Percentiles rank a stretch among this genome's conserved stretches.
phyloP scores from a whole-genome alignment of 768 basidiomycete genomes.

The Mycena kentingensis region DNA sequence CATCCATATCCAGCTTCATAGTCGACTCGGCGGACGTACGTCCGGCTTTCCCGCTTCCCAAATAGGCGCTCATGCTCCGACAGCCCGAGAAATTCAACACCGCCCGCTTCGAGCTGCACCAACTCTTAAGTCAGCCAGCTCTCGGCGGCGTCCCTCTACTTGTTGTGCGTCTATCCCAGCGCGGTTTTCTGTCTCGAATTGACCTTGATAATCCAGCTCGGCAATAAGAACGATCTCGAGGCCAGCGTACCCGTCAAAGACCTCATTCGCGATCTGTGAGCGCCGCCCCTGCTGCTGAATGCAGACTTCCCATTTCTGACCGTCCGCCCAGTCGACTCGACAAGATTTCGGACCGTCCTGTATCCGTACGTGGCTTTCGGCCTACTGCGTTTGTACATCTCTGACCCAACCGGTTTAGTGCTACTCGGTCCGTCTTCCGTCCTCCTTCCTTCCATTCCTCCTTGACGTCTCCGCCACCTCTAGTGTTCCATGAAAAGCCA shows the following conservation, averaged over 20 bases:
- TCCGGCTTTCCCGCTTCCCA: slow-evolving; percentile 13
- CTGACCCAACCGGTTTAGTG: slow-evolving; percentile 46
- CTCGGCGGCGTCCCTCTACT: slow-evolving; percentile 76
- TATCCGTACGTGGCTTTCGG: slow-evolving; percentile 66
- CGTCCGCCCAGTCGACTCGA: slow-evolving; percentile 60
- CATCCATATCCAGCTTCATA: slow-evolving; percentile 64
- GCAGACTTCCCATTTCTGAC: background rate
- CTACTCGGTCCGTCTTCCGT: slow-evolving; percentile 63
- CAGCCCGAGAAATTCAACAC: slow-evolving; percentile 83
- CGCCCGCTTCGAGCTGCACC: slow-evolving; percentile 82
- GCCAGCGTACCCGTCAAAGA: slow-evolving; percentile 80
- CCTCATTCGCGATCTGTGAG: slow-evolving; percentile 76
- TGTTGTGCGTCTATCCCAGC: slow-evolving; percentile 56
- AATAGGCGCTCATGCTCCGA: background rate
- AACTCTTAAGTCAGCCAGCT: slow-evolving; percentile 66
- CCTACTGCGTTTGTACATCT: slow-evolving; percentile 2
- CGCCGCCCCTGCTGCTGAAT: slow-evolving; percentile 2
- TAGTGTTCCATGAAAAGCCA: slow-evolving; percentile 98
- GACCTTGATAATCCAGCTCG: slow-evolving; percentile 52
- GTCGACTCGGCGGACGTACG: slow-evolving; percentile 88
- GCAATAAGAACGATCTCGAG: slow-evolving; percentile 90
- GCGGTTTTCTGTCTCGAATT: background rate
- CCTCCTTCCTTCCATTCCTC: background rate
- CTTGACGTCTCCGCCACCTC: slow-evolving; percentile 7
- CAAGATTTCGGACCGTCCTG: slow-evolving; percentile 76